Evolutionary conservation across 192 early-diverging fungal genomes (phyloP).

Genomic region (Podila epigama): DNA sequence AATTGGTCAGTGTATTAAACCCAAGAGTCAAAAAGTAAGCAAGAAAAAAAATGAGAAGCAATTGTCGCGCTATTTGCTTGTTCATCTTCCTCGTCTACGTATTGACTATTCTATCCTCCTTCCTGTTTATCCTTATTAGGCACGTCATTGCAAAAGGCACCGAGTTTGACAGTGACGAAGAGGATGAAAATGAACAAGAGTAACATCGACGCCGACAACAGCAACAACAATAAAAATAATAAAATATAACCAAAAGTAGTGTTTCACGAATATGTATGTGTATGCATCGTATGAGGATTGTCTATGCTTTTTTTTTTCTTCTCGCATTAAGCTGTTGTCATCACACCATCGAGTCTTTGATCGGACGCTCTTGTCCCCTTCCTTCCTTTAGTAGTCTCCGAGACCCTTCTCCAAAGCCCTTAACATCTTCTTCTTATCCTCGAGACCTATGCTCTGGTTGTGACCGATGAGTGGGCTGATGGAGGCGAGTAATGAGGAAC

Average conservation of each 20-base stretch:
- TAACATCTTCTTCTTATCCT: slow-evolving; percentile 45
- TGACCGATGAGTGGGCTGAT: slow-evolving; percentile 26
- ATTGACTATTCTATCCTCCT: neutral
- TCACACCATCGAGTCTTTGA: neutral
- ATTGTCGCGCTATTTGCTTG: neutral
- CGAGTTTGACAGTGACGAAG: slow-evolving; percentile 39
- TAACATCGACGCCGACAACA: neutral
- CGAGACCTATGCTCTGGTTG: slow-evolving; percentile 46
- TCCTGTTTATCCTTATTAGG: slow-evolving; percentile 5
- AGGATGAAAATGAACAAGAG: slow-evolving; percentile 13
- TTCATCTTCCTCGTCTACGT: neutral
- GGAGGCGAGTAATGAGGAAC: slow-evolving; percentile 3
- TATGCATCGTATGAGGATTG: too few species aligned
- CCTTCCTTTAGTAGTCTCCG: slow-evolving; percentile 4
- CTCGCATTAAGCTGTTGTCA: neutral
- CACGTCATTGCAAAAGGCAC: slow-evolving; percentile 30
- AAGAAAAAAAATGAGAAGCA: neutral
- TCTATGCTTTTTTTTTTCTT: too few species aligned
- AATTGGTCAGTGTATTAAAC: slow-evolving; percentile 29
- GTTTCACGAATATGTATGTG: too few species aligned
- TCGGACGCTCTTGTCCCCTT: neutral
- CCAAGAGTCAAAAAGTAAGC: slow-evolving; percentile 40
- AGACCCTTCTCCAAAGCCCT: slow-evolving; percentile 33
- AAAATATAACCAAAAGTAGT: too few species aligned
- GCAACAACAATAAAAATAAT: neutral